These are phyloP conservation scores for Aspergillus sp. DNA, from an alignment of 2,329 filamentous ascomycete genomes.

Conservation along the genomic window DNA sequence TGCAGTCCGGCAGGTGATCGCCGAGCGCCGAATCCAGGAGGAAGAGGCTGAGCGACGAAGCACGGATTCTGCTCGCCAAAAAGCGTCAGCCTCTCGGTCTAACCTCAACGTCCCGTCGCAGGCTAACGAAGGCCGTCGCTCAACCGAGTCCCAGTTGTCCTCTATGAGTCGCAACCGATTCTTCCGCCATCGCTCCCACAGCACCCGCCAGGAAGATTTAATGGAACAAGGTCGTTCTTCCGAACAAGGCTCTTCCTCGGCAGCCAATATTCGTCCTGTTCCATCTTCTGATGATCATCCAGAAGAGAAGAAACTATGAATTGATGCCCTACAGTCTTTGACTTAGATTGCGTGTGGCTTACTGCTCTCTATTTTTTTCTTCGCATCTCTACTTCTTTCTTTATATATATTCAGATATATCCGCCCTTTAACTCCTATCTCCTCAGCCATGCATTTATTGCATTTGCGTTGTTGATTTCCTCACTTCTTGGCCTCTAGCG, in stretches of 20 bases:
- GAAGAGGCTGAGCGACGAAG: conserved; percentile 31
- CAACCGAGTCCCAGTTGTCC: conserved; percentile 30
- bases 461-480: neutral
- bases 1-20: conserved; percentile 35
- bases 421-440: neutral
- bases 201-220: conserved; percentile 39
- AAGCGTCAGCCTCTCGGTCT: conserved; percentile 14
- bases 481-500: neutral
- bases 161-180: conserved; percentile 61
- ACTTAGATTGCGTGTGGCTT: neutral
- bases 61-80: conserved; percentile 26
- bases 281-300: neutral
- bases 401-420: neutral
- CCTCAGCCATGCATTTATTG: neutral
- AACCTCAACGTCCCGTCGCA: conserved; percentile 25
- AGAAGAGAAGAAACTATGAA: conserved; percentile 8
- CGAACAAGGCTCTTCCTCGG: conserved; percentile 23
- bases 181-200: conserved; percentile 52
- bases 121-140: conserved; percentile 23
- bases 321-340: neutral
- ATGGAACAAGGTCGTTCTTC: conserved; percentile 50
- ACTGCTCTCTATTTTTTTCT: neutral
- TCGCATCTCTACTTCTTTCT: neutral
- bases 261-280: conserved; percentile 14
- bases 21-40: conserved; percentile 41